phyloP scores from a whole-genome alignment of 371 early-diverging fungal species.

The Circinella umbellata region DNA sequence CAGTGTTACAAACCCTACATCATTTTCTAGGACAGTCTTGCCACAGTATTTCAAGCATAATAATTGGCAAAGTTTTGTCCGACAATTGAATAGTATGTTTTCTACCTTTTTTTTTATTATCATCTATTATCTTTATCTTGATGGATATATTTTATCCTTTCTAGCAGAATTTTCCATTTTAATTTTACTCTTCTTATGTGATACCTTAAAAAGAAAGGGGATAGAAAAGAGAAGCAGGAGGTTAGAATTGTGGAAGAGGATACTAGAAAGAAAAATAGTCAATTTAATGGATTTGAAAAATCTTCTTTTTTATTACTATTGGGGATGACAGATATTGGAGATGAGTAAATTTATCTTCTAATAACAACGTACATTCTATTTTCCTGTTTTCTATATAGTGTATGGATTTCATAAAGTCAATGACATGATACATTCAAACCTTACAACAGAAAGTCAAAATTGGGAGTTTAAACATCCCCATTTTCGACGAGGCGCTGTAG shows the following conservation, averaged over 20 bases:
- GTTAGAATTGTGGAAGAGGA: no score
- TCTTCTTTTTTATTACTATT: no score
- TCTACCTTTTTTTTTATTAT: neutral
- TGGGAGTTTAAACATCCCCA: conserved; percentile 77
- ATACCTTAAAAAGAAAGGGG: no score
- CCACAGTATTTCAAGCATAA: conserved; percentile 88
- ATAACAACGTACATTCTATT: neutral
- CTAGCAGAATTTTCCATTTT: no score
- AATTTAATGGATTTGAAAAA: no score
- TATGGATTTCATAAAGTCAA: conserved; percentile 68
- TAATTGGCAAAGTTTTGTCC: conserved; percentile 86
- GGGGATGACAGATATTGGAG: no score
- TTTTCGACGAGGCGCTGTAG: conserved; percentile 62
- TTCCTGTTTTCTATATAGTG: conserved; percentile 33
- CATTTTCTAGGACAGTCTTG: conserved; percentile 60
- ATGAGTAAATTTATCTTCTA: no score
- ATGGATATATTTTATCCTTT: no score
- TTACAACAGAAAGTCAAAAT: conserved; percentile 63
- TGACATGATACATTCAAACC: conserved; percentile 64
- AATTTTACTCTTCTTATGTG: no score
- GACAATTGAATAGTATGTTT: conserved; percentile 78
- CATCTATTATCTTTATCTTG: no score
- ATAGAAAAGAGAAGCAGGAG: no score
- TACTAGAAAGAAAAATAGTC: no score
- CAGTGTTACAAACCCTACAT: conserved; percentile 65